Base-by-base conservation (phyloP, 225 moss, liverwort and hornwort genomes). In the Thuidium tamariscinum region DNA sequence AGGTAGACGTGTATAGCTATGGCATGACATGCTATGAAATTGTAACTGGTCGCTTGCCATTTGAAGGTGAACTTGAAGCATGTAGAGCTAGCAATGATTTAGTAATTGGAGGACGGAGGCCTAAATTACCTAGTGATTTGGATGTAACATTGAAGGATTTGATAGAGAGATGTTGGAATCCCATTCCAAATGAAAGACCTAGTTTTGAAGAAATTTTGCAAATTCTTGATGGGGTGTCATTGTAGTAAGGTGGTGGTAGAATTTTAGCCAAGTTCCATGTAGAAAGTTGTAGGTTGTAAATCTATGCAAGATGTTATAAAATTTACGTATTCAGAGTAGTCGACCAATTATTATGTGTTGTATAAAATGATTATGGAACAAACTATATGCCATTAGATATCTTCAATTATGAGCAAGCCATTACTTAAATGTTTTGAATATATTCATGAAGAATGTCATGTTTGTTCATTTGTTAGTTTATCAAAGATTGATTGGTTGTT, bases 251-350 rank as follows among this genome's bases (percentile, higher is more conserved):
- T 6, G 44, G 44, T 44, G 44, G 9, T 44, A 44, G 7, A 44
- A 44, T 44, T 6, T 44, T n/a, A n/a, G n/a, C n/a, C n/a, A n/a
- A n/a, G n/a, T n/a, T n/a, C n/a, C 44, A 44, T 44, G 44, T 6
- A 44, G 44, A 9, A 44, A 44, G 44, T 44, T 44, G 44, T 44
- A 44, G 44, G 9, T 44, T 44, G 44, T 44, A 9, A 44, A 44
- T 44, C 9, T 44, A 44, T 44, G 44, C 44, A 6, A 44, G 44
- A 44, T 44, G 6, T 44, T 44, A 44, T 44, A 44, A 66, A 8
- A 66, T 11, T 66, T 32, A 16, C 4, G 32, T 34, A 32, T 34
- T 0, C 17, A 8, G 0, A 0, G 5, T 21, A 36, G 6, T 37
- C 1, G 2, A 36, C 2, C 12, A 21, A 12, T 37, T 37, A 37